Base-by-base conservation (phyloP, 106 monocot species). In the Phalaenopsis equestris region DNA sequence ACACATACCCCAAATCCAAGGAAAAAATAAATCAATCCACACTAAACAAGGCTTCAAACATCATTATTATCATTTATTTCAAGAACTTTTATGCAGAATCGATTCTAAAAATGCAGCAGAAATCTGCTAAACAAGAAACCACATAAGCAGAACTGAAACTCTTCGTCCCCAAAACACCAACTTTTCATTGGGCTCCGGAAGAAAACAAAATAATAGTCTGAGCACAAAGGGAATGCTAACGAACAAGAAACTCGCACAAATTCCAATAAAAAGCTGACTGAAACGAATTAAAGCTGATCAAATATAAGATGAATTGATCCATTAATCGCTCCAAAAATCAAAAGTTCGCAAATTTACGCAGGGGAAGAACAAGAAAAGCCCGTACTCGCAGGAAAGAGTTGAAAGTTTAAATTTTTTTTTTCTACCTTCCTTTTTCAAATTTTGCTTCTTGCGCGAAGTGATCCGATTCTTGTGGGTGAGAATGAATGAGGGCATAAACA, bases 251-350 rank as follows among this genome's bases (percentile, higher is more conserved):
- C 61, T 61, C 19, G 61, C 61, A 21, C 61, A 61, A 61, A 5
- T 61, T 61, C 61, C 61, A 61, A 61, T 61, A n/a, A 61, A 61
- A 61, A n/a, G n/a, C 61, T 61, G 61, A 61, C 61, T n/a, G 21
- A 61, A 61, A 61, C 61, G 61, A 61, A 61, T 61, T 21, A 61
- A 61, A 61, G 8, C 61, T 61, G 61, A 61, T 61, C 70, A 38
- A 1, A 70, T 37, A 38, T 14, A 38, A 70, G 70, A 14, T 70
- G 8, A 7, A 61, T 61, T 21, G 61, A 61, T 18, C n/a, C 3
- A 61, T 61, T 61, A 61, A 61, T 61, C 61, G 57, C 57, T 4
- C 19, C 18, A 61, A 52, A 52, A 52, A 52, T 52, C 21, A 21
- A 19, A 61, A 61, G 21, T 21, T 8, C 21, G 61, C 61, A 61